Conservation (phyloP, 768 basidiomycete genomes). For the Nidularia pulvinata region DNA sequence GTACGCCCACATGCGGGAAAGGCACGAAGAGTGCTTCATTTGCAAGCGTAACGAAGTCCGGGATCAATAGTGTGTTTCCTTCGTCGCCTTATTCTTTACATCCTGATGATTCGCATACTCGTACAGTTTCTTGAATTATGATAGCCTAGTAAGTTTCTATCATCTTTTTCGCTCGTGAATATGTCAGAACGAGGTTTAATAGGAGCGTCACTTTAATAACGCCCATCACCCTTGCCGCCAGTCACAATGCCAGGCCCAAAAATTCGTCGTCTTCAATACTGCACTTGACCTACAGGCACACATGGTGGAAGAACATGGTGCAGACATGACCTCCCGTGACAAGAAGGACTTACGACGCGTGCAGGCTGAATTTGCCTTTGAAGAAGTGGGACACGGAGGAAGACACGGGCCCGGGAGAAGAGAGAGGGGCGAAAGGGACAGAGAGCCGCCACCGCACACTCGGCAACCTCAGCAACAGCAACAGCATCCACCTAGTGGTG, state of each 20-base stretch:
- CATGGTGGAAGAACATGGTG: slow-evolving; percentile 82
- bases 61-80: slow-evolving; percentile 79
- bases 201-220: slow-evolving; percentile 78
- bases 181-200: too few relatives aligned
- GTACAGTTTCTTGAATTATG: slow-evolving; percentile 76
- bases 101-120: background rate
- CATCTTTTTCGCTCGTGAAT: background rate
- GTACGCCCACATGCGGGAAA: slow-evolving; percentile 91
- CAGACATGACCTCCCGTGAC: slow-evolving; percentile 69
- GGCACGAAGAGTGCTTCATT: slow-evolving; percentile 95
- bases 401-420: too few relatives aligned
- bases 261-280: slow-evolving; percentile 94
- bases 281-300: slow-evolving; percentile 91
- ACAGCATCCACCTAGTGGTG: slow-evolving; percentile 5
- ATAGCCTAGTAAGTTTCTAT: slow-evolving; percentile 61
- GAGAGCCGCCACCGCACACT: slow-evolving; percentile 33
- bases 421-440: slow-evolving; percentile 45
- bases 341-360: slow-evolving; percentile 69
- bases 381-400: slow-evolving; percentile 33
- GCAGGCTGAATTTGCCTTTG: slow-evolving; percentile 71
- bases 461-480: slow-evolving; percentile 19
- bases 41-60: slow-evolving; percentile 82
- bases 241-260: slow-evolving; percentile 72
- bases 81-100: background rate
- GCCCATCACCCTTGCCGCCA: slow-evolving; percentile 82